Conservation (phyloP, 1,284 basidiomycete genomes). For the Moniliophthora roreri region DNA sequence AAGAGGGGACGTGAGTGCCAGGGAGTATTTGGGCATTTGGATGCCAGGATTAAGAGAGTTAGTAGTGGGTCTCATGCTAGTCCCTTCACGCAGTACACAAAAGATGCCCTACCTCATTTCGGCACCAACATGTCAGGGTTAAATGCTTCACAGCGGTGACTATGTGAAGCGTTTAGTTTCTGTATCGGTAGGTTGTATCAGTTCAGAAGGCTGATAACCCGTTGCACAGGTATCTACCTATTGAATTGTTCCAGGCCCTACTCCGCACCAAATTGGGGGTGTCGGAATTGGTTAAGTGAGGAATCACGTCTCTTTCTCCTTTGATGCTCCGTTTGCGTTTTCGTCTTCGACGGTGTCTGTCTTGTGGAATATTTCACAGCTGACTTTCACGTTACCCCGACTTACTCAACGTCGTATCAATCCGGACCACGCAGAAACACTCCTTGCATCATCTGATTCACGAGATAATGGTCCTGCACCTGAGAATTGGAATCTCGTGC, state of each 20-base stretch:
- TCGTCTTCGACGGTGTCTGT: too few species aligned
- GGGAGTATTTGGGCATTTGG: conserved; percentile 94
- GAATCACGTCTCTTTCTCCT: conserved; percentile 4
- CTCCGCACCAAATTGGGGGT: conserved; percentile 85
- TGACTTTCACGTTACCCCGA: too few species aligned
- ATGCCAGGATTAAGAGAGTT: conserved; percentile 78
- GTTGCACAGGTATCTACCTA: too few species aligned
- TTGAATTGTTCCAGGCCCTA: conserved; percentile 87
- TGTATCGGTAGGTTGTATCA: too few species aligned
- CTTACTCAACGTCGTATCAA: too few species aligned
- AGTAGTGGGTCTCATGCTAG: conserved; percentile 19
- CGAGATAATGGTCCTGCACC: conserved; percentile 73
- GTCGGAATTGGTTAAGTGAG: conserved; percentile 82
- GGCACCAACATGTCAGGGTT: conserved; percentile 90
- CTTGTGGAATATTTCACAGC: too few species aligned
- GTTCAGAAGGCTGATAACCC: too few species aligned
- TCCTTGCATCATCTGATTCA: conserved; percentile 79
- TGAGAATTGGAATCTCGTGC: conserved; percentile 47
- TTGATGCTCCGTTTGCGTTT: not conserved
- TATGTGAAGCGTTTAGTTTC: conserved; percentile 94
- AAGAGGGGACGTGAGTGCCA: conserved; percentile 92
- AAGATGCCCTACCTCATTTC: conserved; percentile 82
- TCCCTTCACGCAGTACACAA: conserved; percentile 58
- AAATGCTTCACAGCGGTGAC: conserved; percentile 90
- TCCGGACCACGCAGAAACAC: conserved; percentile 75